Conservation (phyloP, 1,139 yeast genomes). For the Zygosaccharomyces sapae region DNA sequence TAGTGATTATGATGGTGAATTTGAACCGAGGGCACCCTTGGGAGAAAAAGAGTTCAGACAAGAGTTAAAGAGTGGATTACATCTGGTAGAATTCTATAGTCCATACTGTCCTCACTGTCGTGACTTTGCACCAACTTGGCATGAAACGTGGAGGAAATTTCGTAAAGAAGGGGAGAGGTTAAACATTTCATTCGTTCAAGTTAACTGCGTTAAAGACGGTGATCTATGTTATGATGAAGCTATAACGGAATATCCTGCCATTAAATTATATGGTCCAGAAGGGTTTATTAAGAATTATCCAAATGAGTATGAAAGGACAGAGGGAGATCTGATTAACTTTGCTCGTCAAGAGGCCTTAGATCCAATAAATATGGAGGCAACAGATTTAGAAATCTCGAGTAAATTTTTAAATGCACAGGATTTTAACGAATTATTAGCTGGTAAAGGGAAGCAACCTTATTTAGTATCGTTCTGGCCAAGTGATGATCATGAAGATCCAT, state of each 20-base stretch:
- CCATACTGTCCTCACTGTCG: conserved; percentile 73
- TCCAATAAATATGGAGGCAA: conserved; percentile 38
- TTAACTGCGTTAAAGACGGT: conserved; percentile 67
- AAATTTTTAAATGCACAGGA: conserved; percentile 39
- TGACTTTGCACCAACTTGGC: conserved; percentile 62
- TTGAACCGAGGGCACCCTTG: conserved; percentile 35
- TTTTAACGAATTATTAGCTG: conserved; percentile 43
- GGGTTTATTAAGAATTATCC: conserved; percentile 46
- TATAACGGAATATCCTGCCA: conserved; percentile 52
- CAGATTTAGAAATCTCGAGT: conserved; percentile 30
- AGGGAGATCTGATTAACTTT: conserved; percentile 49
- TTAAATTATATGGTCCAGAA: conserved; percentile 58
- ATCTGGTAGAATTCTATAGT: conserved; percentile 62
- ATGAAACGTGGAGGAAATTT: conserved; percentile 47
- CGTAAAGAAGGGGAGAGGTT: conserved; percentile 41
- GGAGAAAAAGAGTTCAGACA: conserved; percentile 42
- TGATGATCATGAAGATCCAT: conserved; percentile 35
- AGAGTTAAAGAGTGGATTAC: conserved; percentile 45
- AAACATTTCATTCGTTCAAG: conserved; percentile 60
- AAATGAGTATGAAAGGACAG: conserved; percentile 41
- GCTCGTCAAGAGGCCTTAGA: conserved; percentile 51
- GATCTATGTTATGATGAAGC: conserved; percentile 64
- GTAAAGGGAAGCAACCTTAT: conserved; percentile 46
- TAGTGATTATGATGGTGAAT: not conserved
- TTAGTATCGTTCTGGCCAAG: conserved; percentile 66